A percentile compares a stretch with the other conserved stretches of the same genome.
These are phyloP conservation scores for Chaetomidium leptoderma DNA, from an alignment of 495 filamentous ascomycete genomes.

Conservation along the genomic window DNA sequence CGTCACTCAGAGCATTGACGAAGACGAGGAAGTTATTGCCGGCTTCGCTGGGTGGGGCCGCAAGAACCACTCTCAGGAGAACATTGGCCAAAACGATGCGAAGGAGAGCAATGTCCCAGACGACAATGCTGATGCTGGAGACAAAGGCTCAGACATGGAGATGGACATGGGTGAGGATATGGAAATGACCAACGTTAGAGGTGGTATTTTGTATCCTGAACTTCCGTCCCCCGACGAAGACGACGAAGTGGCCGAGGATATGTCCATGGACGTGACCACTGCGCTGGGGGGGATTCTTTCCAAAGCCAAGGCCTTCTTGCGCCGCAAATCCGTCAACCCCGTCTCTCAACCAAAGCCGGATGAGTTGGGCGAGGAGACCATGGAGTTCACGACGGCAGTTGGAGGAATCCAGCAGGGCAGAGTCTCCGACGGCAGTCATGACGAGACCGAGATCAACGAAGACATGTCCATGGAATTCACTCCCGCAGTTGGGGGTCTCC, in stretches of 20 bases:
- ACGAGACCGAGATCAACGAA: constrained; percentile 47
- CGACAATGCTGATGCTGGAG: constrained; percentile 18
- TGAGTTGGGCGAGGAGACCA: constrained; percentile 56
- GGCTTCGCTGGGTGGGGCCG: constrained; percentile 47
- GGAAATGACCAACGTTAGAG: constrained; percentile 55
- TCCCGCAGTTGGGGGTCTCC: constrained; percentile 62
- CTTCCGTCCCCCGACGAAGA: constrained; percentile 31
- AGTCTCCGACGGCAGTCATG: constrained; percentile 24
- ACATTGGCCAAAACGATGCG: constrained; percentile 6
- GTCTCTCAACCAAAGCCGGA: constrained; percentile 16
- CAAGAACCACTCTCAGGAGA: constrained; percentile 27
- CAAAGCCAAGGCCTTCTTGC: constrained; percentile 32
- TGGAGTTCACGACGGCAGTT: constrained; percentile 74
- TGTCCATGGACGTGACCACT: constrained; percentile 82
- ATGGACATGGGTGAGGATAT: constrained; percentile 49
- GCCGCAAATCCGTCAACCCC: constrained; percentile 24
- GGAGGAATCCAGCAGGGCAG: constrained; percentile 53
- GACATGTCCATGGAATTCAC: constrained; percentile 84
- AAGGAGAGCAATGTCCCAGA: constrained; percentile 14
- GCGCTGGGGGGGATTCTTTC: constrained; percentile 76
- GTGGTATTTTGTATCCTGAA: constrained; percentile 48
- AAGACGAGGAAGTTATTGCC: constrained; percentile 77
- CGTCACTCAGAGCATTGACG: constrained; percentile 65
- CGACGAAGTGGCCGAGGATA: constrained; percentile 51
- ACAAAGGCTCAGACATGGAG: constrained; percentile 33